Evolutionary conservation across 2,329 filamentous ascomycete species (phyloP).

Genomic region (Fusarium tjaetaba): DNA sequence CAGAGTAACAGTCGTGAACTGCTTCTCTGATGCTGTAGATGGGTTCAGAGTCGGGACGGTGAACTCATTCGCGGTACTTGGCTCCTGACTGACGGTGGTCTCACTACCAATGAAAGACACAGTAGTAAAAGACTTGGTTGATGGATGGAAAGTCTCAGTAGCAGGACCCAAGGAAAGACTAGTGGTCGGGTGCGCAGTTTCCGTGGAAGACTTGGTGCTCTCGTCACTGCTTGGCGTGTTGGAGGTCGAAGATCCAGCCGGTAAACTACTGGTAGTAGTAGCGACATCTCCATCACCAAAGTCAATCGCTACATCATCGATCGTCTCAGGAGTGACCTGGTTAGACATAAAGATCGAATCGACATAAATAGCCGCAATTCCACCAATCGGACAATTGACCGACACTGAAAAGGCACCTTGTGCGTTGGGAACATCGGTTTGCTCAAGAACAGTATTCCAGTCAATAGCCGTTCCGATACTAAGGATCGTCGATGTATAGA

Average conservation of each 20-base stretch:
- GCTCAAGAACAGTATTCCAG: slow-evolving; percentile 14
- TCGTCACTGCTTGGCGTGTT: accelerated
- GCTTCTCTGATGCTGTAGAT: neutral
- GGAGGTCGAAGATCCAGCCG: accelerated
- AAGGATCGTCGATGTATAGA: neutral
- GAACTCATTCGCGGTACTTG: neutral
- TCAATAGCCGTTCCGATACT: neutral
- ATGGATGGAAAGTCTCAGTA: neutral
- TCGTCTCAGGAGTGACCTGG: slow-evolving; percentile 28
- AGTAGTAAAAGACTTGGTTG: neutral
- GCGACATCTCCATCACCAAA: neutral
- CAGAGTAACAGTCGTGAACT: neutral
- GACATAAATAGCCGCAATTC: slow-evolving; percentile 6
- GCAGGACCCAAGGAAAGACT: neutral
- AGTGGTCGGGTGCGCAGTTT: neutral
- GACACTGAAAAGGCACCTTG: neutral
- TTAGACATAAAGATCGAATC: slow-evolving; percentile 39
- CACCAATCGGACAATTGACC: slow-evolving; percentile 2
- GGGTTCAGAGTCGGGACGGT: neutral
- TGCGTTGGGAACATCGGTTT: neutral
- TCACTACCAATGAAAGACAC: neutral
- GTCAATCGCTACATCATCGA: slow-evolving; percentile 13
- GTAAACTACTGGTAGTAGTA: accelerated
- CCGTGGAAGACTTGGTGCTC: neutral
- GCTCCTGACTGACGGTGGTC: neutral